phyloP scores from a whole-genome alignment of 73 alveolate species.

The Tetrahymena thermophila region DNA sequence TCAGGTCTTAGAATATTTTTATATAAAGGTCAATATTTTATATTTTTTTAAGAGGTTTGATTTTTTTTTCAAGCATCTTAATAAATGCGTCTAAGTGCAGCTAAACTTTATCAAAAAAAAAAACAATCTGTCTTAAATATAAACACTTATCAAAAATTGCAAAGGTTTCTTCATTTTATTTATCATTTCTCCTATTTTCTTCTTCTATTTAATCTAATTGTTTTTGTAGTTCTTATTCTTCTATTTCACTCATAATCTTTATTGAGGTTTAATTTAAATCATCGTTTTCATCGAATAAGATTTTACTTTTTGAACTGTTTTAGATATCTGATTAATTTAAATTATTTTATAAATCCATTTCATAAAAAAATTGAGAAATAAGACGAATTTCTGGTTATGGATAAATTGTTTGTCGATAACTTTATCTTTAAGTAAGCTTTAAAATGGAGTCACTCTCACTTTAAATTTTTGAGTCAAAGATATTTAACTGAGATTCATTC shows the following conservation, averaged over 20 bases:
- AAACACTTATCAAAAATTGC: background rate
- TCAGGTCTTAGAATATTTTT: background rate
- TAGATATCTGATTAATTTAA: too few species aligned
- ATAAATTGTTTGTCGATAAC: background rate
- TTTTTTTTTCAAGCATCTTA: background rate
- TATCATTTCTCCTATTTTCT: background rate
- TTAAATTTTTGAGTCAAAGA: background rate
- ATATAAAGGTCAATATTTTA: background rate
- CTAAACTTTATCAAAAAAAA: background rate
- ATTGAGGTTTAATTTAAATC: background rate
- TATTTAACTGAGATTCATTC: background rate
- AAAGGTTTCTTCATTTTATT: background rate
- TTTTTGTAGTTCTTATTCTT: background rate
- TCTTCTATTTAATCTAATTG: background rate
- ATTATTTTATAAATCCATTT: background rate
- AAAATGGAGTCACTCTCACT: too few species aligned
- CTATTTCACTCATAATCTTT: background rate
- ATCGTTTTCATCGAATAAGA: background rate
- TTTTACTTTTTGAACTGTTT: too few species aligned
- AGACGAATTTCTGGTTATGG: background rate
- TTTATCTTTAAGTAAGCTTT: background rate
- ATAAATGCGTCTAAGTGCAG: background rate
- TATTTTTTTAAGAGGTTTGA: background rate
- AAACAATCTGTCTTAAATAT: background rate
- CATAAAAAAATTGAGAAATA: background rate